Percentiles rank a stretch among this genome's conserved stretches.
phyloP scores from a whole-genome alignment of 257 asterid genomes.

The Solanum pimpinellifolium region DNA sequence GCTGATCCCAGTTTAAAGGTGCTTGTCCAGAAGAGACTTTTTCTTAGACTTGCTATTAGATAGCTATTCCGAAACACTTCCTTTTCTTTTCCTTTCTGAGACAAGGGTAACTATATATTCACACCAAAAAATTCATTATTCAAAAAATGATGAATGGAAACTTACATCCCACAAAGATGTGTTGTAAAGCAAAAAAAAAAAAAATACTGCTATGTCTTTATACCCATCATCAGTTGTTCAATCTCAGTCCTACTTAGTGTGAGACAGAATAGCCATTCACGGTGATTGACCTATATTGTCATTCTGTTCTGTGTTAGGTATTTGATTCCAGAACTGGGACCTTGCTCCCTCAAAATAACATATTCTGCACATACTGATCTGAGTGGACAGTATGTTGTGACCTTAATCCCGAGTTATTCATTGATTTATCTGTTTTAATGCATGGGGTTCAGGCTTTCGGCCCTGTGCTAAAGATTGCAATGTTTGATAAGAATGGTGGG shows the following conservation, averaged over 20 bases:
- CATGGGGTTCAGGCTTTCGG: constrained; percentile 47
- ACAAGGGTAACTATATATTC: not conserved
- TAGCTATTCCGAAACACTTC: not conserved
- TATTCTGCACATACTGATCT: constrained; percentile 95
- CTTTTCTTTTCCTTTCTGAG: not conserved
- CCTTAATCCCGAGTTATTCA: not conserved
- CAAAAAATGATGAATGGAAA: not conserved
- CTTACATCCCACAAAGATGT: not conserved
- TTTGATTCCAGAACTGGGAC: constrained; percentile 83
- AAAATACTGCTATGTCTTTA: not conserved
- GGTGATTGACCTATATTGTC: not conserved
- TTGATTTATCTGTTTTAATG: not conserved
- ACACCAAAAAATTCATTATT: not conserved
- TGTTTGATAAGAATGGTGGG: constrained; percentile 87
- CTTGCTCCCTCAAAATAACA: constrained; percentile 80
- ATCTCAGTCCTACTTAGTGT: not conserved
- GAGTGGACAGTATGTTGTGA: constrained; percentile 21
- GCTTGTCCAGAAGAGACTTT: not conserved
- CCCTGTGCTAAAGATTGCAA: constrained; percentile 77
- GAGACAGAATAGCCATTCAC: not conserved
- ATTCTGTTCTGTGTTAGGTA: constrained; percentile 32
- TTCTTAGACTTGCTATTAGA: not conserved
- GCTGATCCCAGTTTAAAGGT: not conserved
- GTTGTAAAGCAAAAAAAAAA: not conserved
- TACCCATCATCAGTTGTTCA: not conserved